phyloP scores from a whole-genome alignment of 73 alveolate genomes.

The Durusdinium trenchii region DNA sequence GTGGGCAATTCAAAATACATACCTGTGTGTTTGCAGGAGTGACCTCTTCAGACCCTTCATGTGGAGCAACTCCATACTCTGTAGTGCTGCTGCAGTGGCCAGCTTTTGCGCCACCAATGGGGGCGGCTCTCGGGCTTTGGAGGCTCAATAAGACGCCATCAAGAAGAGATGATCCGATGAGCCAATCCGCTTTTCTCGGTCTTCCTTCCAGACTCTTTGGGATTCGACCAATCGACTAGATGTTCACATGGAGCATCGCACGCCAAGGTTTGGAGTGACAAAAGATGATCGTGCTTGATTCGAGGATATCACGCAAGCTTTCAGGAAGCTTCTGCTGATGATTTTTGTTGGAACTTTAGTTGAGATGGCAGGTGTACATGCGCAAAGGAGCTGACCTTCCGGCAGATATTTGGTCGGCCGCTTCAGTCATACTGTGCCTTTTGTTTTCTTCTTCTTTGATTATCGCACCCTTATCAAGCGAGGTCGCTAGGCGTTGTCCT shows the following conservation, averaged over 20 bases:
- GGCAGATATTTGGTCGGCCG: slow-evolving; percentile 27
- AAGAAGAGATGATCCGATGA: no score
- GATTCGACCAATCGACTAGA: no score
- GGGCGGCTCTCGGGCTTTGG: no score
- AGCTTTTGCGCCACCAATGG: not conserved
- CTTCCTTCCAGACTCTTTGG: no score
- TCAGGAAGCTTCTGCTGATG: no score
- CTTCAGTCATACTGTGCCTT: not conserved
- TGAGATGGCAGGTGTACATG: slow-evolving; percentile 55
- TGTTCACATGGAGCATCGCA: no score
- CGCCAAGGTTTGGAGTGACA: no score
- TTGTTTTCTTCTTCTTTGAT: not conserved
- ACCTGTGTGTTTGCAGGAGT: slow-evolving; percentile 2
- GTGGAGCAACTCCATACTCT: not conserved
- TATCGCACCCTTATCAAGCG: no score
- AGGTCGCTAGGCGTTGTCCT: slow-evolving; percentile 85
- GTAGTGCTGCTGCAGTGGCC: not conserved
- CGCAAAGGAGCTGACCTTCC: slow-evolving; percentile 94
- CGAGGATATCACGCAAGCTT: not conserved
- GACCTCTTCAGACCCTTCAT: slow-evolving; percentile 45
- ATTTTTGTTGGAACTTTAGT: no score
- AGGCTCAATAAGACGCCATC: no score
- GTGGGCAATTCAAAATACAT: slow-evolving; percentile 38
- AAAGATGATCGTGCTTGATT: not conserved
- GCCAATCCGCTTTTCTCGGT: no score